Conservation (phyloP, 2,329 filamentous ascomycete species). For the Clonostachys chloroleuca region DNA sequence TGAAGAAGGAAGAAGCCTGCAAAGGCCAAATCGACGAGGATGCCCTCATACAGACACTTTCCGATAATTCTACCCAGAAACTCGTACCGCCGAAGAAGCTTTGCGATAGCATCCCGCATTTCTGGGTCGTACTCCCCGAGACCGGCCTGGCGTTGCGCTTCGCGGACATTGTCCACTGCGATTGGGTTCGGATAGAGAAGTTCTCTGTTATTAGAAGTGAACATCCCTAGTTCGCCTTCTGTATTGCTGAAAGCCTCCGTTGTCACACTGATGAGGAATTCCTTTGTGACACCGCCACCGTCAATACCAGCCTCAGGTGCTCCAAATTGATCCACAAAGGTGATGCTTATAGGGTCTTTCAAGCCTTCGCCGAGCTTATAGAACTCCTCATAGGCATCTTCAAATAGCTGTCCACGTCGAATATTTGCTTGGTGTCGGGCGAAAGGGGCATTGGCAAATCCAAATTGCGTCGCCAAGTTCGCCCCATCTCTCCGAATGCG, state of each 20-base stretch:
- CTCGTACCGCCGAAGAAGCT: slow-evolving; percentile 73
- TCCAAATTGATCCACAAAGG: slow-evolving; percentile 89
- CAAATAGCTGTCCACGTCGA: slow-evolving; percentile 72
- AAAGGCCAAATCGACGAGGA: slow-evolving; percentile 88
- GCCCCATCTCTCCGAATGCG: slow-evolving; percentile 13
- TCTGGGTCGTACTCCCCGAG: slow-evolving; percentile 46
- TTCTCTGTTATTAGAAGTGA: slow-evolving; percentile 80
- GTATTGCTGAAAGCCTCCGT: slow-evolving; percentile 73
- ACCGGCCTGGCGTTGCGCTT: slow-evolving; percentile 47
- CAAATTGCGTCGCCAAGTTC: background rate
- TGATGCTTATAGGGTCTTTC: slow-evolving; percentile 95
- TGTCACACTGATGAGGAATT: slow-evolving; percentile 88
- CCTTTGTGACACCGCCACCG: slow-evolving; percentile 94
- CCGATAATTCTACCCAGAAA: slow-evolving; percentile 91
- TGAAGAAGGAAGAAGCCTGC: slow-evolving; percentile 95
- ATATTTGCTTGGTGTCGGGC: slow-evolving; percentile 70
- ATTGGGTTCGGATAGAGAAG: slow-evolving; percentile 85
- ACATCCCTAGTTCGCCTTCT: slow-evolving; percentile 49
- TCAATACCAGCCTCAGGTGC: slow-evolving; percentile 90
- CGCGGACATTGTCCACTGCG: slow-evolving; percentile 64
- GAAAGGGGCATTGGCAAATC: background rate
- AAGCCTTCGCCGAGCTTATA: slow-evolving; percentile 75
- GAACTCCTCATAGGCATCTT: slow-evolving; percentile 82
- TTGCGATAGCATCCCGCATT: slow-evolving; percentile 52
- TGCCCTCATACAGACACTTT: slow-evolving; percentile 96